A percentile compares a stretch with the other conserved stretches of the same genome.
phyloP scores from a whole-genome alignment of 2,329 filamentous ascomycete species.

The Sporothrix schenckii region DNA sequence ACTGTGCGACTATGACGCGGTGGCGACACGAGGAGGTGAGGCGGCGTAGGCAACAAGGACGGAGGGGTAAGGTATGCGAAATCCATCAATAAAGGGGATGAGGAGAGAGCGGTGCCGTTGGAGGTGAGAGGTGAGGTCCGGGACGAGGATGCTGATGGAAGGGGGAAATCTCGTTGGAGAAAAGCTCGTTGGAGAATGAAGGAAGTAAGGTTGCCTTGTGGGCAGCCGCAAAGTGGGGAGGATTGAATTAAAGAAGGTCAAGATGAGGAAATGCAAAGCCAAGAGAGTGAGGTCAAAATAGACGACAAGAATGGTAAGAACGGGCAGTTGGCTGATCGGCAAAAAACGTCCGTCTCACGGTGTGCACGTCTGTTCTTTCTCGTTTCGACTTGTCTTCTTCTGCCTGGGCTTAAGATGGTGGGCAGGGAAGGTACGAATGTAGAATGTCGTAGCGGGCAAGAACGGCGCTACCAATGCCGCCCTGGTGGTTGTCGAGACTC shows the following conservation, averaged over 20 bases:
- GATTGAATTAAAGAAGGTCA: background rate
- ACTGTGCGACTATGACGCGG: background rate
- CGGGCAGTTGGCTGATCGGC: background rate
- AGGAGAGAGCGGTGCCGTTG: background rate
- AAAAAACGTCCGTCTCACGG: background rate
- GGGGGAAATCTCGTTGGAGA: background rate
- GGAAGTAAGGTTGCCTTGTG: too few relatives aligned
- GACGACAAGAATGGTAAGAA: background rate
- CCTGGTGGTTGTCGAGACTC: background rate
- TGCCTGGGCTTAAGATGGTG: background rate
- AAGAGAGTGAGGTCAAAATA: too few relatives aligned
- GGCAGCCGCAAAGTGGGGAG: too few relatives aligned
- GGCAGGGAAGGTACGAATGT: conserved; percentile 11
- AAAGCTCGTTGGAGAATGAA: too few relatives aligned
- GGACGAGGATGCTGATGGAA: background rate
- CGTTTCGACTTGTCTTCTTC: background rate
- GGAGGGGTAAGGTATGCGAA: conserved; percentile 13
- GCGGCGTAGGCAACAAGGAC: background rate
- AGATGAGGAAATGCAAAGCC: background rate
- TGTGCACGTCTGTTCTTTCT: conserved; percentile 8
- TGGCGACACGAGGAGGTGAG: conserved; percentile 1
- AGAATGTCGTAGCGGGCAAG: conserved; percentile 4
- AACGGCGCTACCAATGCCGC: background rate
- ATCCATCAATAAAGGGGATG: background rate
- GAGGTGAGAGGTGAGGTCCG: background rate